Evolutionary conservation across 2,329 filamentous ascomycete genomes (phyloP).

Genomic region (Hymenoscyphus fraxineus): DNA sequence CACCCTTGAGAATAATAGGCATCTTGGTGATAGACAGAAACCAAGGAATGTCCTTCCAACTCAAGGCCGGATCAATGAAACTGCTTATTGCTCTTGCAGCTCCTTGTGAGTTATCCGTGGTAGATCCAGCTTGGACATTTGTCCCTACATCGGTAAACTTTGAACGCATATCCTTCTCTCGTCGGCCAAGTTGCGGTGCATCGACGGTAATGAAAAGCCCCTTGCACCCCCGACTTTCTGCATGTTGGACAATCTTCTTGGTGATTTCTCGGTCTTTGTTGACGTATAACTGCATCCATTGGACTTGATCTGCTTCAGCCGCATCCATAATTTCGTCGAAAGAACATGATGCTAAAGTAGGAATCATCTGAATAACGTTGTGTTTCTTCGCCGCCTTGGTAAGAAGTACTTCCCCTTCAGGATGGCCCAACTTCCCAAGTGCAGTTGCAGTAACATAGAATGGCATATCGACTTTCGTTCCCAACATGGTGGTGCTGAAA

Average conservation of each 20-base stretch:
- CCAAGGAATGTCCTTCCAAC: slow-evolving; percentile 93
- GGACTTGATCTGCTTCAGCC: slow-evolving; percentile 71
- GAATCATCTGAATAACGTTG: slow-evolving; percentile 96
- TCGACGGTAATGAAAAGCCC: slow-evolving; percentile 98
- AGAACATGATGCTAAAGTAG: slow-evolving; percentile 91
- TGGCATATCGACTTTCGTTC: slow-evolving; percentile 75
- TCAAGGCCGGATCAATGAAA: slow-evolving; percentile 93
- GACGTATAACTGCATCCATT: slow-evolving; percentile 94
- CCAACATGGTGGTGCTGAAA: slow-evolving; percentile 89
- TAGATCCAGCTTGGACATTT: slow-evolving; percentile 71
- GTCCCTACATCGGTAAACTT: slow-evolving; percentile 85
- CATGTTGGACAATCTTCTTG: slow-evolving; percentile 83
- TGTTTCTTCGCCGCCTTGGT: slow-evolving; percentile 81
- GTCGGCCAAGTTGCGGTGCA: slow-evolving; percentile 86
- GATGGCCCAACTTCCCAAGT: slow-evolving; percentile 88
- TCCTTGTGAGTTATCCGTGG: slow-evolving; percentile 83
- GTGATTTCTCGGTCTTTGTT: slow-evolving; percentile 95
- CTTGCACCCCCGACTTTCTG: slow-evolving; percentile 87
- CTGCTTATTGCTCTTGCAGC: slow-evolving; percentile 91
- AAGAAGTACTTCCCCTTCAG: slow-evolving; percentile 88
- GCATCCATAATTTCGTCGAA: slow-evolving; percentile 97
- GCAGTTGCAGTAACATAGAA: slow-evolving; percentile 98
- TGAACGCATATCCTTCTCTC: slow-evolving; percentile 96
- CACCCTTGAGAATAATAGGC: slow-evolving; percentile 94
- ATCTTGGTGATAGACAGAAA: slow-evolving; percentile 86